Evolutionary conservation across 2,329 filamentous ascomycete species (phyloP).

Genomic region (Colletotrichum melonis): DNA sequence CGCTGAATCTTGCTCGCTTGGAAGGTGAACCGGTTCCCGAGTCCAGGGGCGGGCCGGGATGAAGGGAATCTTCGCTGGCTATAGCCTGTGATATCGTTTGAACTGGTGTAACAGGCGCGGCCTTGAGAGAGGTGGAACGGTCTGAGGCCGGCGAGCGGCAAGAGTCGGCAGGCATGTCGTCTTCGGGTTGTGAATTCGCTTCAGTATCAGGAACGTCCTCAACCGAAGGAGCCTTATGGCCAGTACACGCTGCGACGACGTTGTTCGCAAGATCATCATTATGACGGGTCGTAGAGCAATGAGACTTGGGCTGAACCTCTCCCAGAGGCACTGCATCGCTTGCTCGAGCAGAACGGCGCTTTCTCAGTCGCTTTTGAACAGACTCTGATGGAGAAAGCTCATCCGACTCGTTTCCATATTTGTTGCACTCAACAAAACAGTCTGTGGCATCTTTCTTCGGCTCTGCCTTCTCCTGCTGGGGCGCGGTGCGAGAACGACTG

Average conservation of each 20-base stretch:
- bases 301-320: not conserved
- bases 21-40: not conserved
- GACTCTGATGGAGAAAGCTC: not conserved
- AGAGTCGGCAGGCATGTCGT: not conserved
- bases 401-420: not conserved
- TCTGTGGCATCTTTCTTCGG: not conserved
- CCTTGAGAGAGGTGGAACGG: not conserved
- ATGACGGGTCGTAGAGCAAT: not conserved
- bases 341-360: constrained; percentile 10
- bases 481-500: not conserved
- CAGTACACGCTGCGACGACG: not conserved
- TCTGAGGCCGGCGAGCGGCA: too few relatives aligned
- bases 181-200: too few relatives aligned
- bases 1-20: constrained; percentile 28
- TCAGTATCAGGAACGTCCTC: not conserved
- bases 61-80: not conserved
- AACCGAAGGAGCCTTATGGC: not conserved
- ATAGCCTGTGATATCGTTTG: not conserved
- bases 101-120: not conserved
- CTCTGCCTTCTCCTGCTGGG: not conserved
- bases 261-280: not conserved
- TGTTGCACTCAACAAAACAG: too few relatives aligned
- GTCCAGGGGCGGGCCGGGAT: not conserved
- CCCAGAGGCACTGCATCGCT: not conserved
- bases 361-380: not conserved